phyloP scores from a whole-genome alignment of 2,329 filamentous ascomycete genomes.

The Aspergillus pseudonomiae region DNA sequence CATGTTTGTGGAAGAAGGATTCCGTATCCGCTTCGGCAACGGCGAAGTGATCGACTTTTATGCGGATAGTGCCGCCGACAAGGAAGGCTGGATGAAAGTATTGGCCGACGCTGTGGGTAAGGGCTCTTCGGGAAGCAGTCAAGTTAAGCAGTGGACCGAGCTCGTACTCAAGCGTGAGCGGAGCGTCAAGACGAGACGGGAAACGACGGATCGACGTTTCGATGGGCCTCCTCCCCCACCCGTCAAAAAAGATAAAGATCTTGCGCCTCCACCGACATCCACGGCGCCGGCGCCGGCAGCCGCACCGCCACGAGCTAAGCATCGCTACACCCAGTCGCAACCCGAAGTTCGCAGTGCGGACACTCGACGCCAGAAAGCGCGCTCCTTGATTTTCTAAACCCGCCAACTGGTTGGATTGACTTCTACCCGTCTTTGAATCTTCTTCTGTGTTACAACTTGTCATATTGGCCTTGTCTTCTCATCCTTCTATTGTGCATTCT shows the following conservation, averaged over 20 bases:
- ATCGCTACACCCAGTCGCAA: conserved; percentile 46
- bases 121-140: conserved; percentile 47
- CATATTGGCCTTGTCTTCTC: background rate
- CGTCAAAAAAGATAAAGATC: conserved; percentile 31
- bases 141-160: conserved; percentile 63
- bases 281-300: conserved; percentile 32
- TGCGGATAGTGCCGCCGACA: conserved; percentile 82
- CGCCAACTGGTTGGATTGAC: background rate
- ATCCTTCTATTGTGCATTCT: background rate
- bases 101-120: conserved; percentile 72
- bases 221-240: conserved; percentile 27
- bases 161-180: conserved; percentile 57
- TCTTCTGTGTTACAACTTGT: background rate
- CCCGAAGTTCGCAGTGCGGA: conserved; percentile 40
- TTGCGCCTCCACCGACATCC: conserved; percentile 24
- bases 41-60: conserved; percentile 99
- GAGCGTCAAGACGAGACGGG: conserved; percentile 37
- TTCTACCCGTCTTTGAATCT: background rate
- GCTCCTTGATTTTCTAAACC: conserved; percentile 44
- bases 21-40: conserved; percentile 97
- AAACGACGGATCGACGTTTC: conserved; percentile 30
- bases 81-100: conserved; percentile 93
- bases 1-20: conserved; percentile 99
- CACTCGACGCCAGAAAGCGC: conserved; percentile 44
- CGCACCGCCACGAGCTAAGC: conserved; percentile 33